These are phyloP conservation scores for Lactifluus piperatus DNA, from an alignment of 768 basidiomycete genomes.

Conservation along the genomic window DNA sequence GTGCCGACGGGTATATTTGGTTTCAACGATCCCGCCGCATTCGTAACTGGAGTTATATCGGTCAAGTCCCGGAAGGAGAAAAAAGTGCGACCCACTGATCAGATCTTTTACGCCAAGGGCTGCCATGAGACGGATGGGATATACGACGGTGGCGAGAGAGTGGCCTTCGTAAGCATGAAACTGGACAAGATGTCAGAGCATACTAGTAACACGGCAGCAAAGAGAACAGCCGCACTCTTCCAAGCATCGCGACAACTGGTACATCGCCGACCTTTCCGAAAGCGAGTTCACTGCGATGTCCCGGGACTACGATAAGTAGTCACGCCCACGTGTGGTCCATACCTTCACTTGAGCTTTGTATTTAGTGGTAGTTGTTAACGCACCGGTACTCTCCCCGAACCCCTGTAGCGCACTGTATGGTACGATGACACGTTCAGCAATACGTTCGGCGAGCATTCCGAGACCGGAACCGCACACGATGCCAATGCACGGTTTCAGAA, in stretches of 20 bases:
- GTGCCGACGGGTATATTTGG: conserved; percentile 69
- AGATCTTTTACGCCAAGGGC: conserved; percentile 64
- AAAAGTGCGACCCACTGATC: conserved; percentile 46
- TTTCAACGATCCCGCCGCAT: conserved; percentile 80
- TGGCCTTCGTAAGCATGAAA: conserved; percentile 87
- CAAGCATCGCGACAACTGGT: conserved; percentile 86
- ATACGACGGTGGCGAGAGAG: conserved; percentile 55
- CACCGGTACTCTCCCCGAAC: conserved; percentile 72
- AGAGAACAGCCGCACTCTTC: conserved; percentile 44
- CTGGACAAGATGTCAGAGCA: conserved; percentile 29
- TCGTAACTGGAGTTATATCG: conserved; percentile 51
- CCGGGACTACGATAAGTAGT: conserved; percentile 42
- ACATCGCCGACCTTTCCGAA: conserved; percentile 73
- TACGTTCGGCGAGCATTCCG: conserved; percentile 56
- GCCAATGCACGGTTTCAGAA: conserved; percentile 57
- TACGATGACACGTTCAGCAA: conserved; percentile 50
- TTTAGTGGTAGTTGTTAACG: neutral
- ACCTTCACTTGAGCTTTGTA: neutral
- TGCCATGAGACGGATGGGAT: conserved; percentile 75
- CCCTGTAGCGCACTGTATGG: conserved; percentile 64
- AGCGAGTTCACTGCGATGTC: conserved; percentile 72
- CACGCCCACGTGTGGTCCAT: neutral
- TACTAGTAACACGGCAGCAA: neutral
- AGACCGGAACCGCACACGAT: conserved; percentile 87
- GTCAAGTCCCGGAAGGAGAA: neutral